phyloP scores from a whole-genome alignment of 192 early-diverging fungal genomes.

The Cladochytrium replicatum region DNA sequence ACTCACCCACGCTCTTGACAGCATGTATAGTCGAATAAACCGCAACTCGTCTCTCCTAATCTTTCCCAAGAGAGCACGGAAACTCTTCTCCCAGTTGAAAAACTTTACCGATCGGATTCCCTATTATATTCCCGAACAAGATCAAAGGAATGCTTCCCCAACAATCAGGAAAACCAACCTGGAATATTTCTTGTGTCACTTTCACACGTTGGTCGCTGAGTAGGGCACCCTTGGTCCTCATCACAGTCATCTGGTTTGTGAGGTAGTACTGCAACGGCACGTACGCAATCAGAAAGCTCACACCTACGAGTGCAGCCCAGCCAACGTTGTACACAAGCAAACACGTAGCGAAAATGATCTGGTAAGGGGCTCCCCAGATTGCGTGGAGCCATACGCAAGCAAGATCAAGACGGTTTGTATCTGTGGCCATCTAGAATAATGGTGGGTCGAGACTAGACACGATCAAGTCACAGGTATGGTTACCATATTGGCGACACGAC shows the following conservation, averaged over 20 bases:
- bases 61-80: conserved; percentile 17
- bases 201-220: no score
- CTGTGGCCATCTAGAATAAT: neutral
- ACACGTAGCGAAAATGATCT: conserved; percentile 3
- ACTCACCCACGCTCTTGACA: conserved; percentile 2
- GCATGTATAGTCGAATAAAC: conserved; percentile 8
- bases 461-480: neutral
- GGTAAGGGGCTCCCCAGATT: conserved; percentile 13
- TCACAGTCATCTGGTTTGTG: no score
- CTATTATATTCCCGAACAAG: no score
- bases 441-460: neutral
- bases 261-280: conserved; percentile 10
- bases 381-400: conserved; percentile 6
- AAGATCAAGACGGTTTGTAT: conserved; percentile 12
- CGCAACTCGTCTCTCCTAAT: conserved; percentile 23
- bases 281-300: conserved; percentile 3
- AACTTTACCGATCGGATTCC: conserved; percentile 67
- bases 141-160: no score
- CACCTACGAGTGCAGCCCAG: conserved; percentile 2
- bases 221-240: no score
- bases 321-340: conserved; percentile 13
- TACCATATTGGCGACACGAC: neutral
- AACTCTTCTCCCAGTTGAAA: conserved; percentile 55
- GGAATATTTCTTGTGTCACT: no score
- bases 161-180: no score